Conservation (phyloP, 106 monocot species). For the Cymbidium sinense region DNA sequence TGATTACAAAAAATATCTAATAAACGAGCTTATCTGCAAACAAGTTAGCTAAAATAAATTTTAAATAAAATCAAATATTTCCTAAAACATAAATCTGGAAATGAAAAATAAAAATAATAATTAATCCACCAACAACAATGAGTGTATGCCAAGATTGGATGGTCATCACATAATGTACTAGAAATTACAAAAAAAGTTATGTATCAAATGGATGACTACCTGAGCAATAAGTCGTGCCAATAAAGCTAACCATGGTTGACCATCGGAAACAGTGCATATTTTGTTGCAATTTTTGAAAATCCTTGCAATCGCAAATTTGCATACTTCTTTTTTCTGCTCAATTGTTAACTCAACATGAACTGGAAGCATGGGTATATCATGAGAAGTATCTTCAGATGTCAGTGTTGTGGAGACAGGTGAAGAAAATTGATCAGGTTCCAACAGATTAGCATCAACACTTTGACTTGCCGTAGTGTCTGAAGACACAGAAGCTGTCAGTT, state of each 20-base stretch:
- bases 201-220: constrained; percentile 28
- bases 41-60: neutral
- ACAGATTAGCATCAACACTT: constrained; percentile 17
- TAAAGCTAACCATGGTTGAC: constrained; percentile 41
- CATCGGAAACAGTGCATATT: constrained; percentile 20
- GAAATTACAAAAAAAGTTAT: neutral
- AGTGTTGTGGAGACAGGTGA: constrained; percentile 15
- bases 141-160: neutral
- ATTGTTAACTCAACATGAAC: constrained; percentile 49
- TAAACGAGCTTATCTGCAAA: neutral
- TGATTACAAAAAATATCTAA: neutral
- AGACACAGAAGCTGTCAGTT: constrained; percentile 22
- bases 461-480: constrained; percentile 37
- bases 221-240: constrained; percentile 74
- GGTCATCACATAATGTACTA: neutral
- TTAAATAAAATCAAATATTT: neutral
- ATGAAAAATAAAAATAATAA: neutral
- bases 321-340: constrained; percentile 44
- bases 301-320: constrained; percentile 39
- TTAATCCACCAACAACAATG: neutral
- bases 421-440: constrained; percentile 40
- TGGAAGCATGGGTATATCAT: constrained; percentile 47
- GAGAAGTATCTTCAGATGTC: constrained; percentile 35
- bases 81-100: neutral
- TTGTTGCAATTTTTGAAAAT: constrained; percentile 50